Base-by-base conservation (phyloP, 1,284 basidiomycete genomes). In the Earliella scabrosa region DNA sequence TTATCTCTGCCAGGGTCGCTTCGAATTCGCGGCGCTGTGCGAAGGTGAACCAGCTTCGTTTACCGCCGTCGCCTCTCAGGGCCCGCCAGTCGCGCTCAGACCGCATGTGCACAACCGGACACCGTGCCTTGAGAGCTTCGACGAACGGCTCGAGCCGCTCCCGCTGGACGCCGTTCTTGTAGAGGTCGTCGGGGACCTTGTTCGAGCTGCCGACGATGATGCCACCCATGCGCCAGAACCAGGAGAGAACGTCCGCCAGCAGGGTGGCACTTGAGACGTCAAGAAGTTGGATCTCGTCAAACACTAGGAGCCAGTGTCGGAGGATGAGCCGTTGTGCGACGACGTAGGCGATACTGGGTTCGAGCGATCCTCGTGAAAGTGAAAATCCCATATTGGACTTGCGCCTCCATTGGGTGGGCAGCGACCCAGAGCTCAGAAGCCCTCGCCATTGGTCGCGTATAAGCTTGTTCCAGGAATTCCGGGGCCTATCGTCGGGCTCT, bases 141-240 rank as follows among this genome's bases (percentile, higher is more conserved):
- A 90, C 77, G 66, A 90, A 90, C 5, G 82, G 79, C 34, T 82
- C 81, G 60, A 89, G 77, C 21, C 86, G 76, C 47, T 87, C 82
- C 16, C 81, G 71, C 66, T 88, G 86, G 0, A 90, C 85, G 11
- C 87, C 88, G 66, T 87, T 83, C 66, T 82, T 80, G 72, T 90
- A 90, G 11, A 90, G 73, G 63, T 90, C 86, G 55, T 86, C 84
- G 0, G 86, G 86, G 7, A 88, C 77, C 46, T 85, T 81, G 68
- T 88, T 88, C 57, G 77, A 77, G 57, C 77, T 75, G 34, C 77
- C 71, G 51, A 79, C 77, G 31, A 91, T 77, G 16, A 91, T 83
- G 1, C 88, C 88, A 16, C 88, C 89, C 63, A 91, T 78, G 2
- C 87, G 78, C 88, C 88, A 90, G 66, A 85, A 92, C 82, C 86